Conservation (phyloP, 1,284 basidiomycete species). For the Cyathus olla region DNA sequence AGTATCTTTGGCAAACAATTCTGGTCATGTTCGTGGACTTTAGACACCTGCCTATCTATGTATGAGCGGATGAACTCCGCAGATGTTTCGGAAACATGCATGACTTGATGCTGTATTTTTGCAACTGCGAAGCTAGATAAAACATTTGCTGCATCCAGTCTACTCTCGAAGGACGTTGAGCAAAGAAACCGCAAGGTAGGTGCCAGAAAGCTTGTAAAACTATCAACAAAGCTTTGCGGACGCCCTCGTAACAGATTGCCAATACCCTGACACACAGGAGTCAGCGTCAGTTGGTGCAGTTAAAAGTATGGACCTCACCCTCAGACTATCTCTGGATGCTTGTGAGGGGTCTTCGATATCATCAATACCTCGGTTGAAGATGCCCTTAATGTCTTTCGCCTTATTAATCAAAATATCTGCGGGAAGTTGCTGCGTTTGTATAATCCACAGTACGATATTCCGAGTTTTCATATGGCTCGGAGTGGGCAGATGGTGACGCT, state of each 20-base stretch:
- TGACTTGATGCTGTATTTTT: background rate
- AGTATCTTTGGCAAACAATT: constrained; percentile 26
- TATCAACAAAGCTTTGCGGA: constrained; percentile 13
- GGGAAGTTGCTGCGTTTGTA: constrained; percentile 61
- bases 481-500: constrained; percentile 45
- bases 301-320: constrained; percentile 38
- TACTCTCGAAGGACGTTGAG: constrained; percentile 43
- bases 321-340: constrained; percentile 51
- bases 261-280: constrained; percentile 45
- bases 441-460: constrained; percentile 58
- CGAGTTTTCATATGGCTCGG: constrained; percentile 57
- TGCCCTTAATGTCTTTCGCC: constrained; percentile 10
- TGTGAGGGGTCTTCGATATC: constrained; percentile 35
- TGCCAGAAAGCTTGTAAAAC: constrained; percentile 43
- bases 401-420: constrained; percentile 35
- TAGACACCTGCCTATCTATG: constrained; percentile 7
- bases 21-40: constrained; percentile 19
- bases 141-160: constrained; percentile 37
- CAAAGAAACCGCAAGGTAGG: constrained; percentile 51
- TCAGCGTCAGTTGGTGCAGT: constrained; percentile 5
- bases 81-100: background rate
- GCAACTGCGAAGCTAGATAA: background rate
- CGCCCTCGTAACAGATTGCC: constrained; percentile 48
- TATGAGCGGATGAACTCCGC: background rate
- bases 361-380: constrained; percentile 46